These are phyloP conservation scores for Letharia lupina DNA, from an alignment of 495 filamentous ascomycete species.

Conservation along the genomic window DNA sequence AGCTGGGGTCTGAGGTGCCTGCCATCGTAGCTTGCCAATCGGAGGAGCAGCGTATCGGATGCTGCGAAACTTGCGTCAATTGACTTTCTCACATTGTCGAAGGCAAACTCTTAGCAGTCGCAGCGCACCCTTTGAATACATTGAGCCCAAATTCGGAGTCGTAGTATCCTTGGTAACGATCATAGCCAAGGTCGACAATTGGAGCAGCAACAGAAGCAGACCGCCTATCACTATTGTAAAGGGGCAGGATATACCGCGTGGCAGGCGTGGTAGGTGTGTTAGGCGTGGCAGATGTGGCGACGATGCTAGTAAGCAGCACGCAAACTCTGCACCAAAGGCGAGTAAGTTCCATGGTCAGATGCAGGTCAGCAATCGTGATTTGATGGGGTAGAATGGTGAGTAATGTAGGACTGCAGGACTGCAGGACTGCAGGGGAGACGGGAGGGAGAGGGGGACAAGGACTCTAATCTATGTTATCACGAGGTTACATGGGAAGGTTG, in stretches of 20 bases:
- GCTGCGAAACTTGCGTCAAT: constrained; percentile 11
- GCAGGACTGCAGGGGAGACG: background rate
- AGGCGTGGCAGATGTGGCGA: background rate
- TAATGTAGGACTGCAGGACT: background rate
- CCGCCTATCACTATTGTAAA: background rate
- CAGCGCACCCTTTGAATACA: constrained; percentile 26
- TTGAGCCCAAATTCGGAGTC: constrained; percentile 22
- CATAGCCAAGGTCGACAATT: constrained; percentile 26
- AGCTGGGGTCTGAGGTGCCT: constrained; percentile 24
- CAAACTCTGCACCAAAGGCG: background rate
- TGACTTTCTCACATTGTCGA: background rate
- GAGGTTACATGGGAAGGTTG: background rate
- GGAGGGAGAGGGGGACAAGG: background rate
- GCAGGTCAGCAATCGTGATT: background rate
- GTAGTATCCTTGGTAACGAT: constrained; percentile 24
- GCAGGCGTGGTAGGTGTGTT: background rate
- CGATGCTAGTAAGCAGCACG: background rate
- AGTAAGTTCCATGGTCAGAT: background rate
- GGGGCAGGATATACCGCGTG: too few species aligned
- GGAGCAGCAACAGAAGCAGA: background rate
- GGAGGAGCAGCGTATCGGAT: constrained; percentile 37
- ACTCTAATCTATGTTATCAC: background rate
- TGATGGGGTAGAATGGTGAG: background rate
- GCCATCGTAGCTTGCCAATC: constrained; percentile 29
- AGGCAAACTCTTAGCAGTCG: background rate